Evolutionary conservation across 768 basidiomycete species (phyloP), one percentile per base, ranked within the genome.

Genomic region (Lactarius pseudohatsudake): DNA sequence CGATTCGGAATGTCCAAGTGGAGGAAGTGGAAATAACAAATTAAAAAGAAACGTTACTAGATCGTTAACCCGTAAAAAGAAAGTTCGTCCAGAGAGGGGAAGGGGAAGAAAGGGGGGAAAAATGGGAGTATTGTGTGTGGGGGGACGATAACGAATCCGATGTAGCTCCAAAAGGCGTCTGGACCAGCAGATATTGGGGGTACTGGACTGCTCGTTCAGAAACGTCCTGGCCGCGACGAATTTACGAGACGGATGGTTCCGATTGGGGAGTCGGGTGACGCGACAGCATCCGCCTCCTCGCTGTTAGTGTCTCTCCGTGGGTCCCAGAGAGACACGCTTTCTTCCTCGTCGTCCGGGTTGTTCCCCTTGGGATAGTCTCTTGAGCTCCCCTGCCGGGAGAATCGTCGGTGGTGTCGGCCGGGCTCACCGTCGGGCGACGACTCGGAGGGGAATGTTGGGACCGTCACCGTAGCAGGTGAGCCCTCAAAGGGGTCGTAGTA

Each of bases 281-380:
- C 13, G 26, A 30, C 11, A 13, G 32, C 9, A 1, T 66, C 69
- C 4, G 26, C 34, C 18, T 61, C 64, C 13, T 65, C 68, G 28
- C 41, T 57, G 32, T 10, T 65, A 36, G 11, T 43, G 15, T 63
- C 59, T 38, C 36, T 18, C 41, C n/a, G 43, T 4, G 64, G 64
- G 50, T 64, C 60, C 68, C 83, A 86, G 62, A 90, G 70, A 58
- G 85, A 81, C 60, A 82, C 74, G 62, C 84, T 85, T 76, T 90
- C 88, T 64, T 89, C 88, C 58, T 74, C 73, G 61, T 90, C 88
- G 70, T 86, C 84, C 3, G 0, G 16, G 10, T 34, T 15, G 26
- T 81, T 79, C 0, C 79, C 81, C 30, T 71, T 75, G n/a, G 78
- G 79, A 47, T 79, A 79, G 38, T 57, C 58, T 45, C 71, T n/a